phyloP scores from a whole-genome alignment of 805 yeast species.

The Dipodascus geniculatus region DNA sequence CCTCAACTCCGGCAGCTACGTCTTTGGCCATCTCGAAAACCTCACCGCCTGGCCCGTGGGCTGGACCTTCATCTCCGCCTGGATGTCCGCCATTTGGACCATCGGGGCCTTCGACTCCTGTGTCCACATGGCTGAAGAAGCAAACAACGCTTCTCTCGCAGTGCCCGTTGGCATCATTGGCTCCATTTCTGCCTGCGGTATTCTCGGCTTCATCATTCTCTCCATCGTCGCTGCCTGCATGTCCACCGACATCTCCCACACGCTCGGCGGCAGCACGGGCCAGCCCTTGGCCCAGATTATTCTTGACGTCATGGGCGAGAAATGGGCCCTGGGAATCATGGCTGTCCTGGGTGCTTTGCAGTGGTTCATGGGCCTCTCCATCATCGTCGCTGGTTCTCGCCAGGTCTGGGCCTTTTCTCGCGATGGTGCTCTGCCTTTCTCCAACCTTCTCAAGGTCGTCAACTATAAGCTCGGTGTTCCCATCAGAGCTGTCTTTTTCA shows the following conservation, averaged over 20 bases:
- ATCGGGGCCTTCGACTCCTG: conserved; percentile 65
- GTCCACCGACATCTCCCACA: conserved; percentile 31
- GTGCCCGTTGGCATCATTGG: conserved; percentile 56
- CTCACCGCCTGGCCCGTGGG: conserved; percentile 47
- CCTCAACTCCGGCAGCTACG: conserved; percentile 40
- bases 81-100: conserved; percentile 66
- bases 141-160: conserved; percentile 46
- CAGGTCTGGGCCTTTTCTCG: conserved; percentile 69
- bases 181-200: conserved; percentile 45
- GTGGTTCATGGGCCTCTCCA: conserved; percentile 54
- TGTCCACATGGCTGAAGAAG: conserved; percentile 65
- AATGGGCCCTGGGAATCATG: conserved; percentile 58
- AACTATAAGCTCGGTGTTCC: conserved; percentile 50
- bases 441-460: conserved; percentile 44
- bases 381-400: conserved; percentile 52
- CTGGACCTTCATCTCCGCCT: conserved; percentile 41
- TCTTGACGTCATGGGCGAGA: conserved; percentile 48
- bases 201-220: conserved; percentile 46
- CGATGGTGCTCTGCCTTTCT: conserved; percentile 62
- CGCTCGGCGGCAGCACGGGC: conserved; percentile 38
- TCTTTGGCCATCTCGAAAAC: conserved; percentile 43
- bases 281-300: conserved; percentile 57
- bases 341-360: conserved; percentile 46
- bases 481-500: conserved; percentile 47
- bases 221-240: conserved; percentile 44